A percentile compares a stretch with the other conserved stretches of the same genome.
Evolutionary conservation across 2,329 filamentous ascomycete genomes (phyloP).

Genomic region (Rosellinia necatrix): DNA sequence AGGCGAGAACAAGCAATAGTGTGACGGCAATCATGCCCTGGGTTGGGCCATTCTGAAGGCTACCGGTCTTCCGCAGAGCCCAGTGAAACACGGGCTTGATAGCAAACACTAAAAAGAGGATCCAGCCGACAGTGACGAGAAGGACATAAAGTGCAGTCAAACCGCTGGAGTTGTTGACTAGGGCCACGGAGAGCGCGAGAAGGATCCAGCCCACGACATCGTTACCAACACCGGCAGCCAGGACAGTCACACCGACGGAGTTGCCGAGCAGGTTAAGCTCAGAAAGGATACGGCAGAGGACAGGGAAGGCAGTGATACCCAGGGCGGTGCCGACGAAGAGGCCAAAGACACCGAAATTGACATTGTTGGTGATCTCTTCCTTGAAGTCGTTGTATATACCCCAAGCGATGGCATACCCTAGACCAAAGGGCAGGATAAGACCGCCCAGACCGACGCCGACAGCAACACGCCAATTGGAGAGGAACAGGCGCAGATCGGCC

Average conservation of each 20-base stretch:
- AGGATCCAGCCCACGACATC: conserved; percentile 92
- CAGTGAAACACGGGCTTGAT: conserved; percentile 77
- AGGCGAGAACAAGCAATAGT: conserved; percentile 75
- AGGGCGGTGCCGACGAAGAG: conserved; percentile 92
- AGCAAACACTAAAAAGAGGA: conserved; percentile 72
- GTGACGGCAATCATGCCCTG: conserved; percentile 85
- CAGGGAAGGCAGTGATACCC: conserved; percentile 89
- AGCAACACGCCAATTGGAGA: conserved; percentile 73
- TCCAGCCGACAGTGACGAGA: conserved; percentile 74
- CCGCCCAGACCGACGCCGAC: conserved; percentile 69
- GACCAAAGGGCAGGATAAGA: conserved; percentile 73
- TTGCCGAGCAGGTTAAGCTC: conserved; percentile 86
- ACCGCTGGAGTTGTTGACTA: conserved; percentile 86
- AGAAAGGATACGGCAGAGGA: conserved; percentile 90
- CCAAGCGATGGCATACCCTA: conserved; percentile 72
- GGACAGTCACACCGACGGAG: conserved; percentile 84
- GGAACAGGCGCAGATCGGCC: conserved; percentile 70
- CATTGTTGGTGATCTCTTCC: conserved; percentile 35
- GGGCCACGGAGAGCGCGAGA: conserved; percentile 86
- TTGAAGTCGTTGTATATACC: conserved; percentile 72
- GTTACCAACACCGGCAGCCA: conserved; percentile 91
- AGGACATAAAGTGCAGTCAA: conserved; percentile 85
- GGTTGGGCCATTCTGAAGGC: conserved; percentile 84
- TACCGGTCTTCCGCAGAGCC: conserved; percentile 73
- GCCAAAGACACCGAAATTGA: conserved; percentile 49